These are phyloP conservation scores for Aspergillus oerlinghausenensis DNA, from an alignment of 2,329 filamentous ascomycete species.

Conservation along the genomic window DNA sequence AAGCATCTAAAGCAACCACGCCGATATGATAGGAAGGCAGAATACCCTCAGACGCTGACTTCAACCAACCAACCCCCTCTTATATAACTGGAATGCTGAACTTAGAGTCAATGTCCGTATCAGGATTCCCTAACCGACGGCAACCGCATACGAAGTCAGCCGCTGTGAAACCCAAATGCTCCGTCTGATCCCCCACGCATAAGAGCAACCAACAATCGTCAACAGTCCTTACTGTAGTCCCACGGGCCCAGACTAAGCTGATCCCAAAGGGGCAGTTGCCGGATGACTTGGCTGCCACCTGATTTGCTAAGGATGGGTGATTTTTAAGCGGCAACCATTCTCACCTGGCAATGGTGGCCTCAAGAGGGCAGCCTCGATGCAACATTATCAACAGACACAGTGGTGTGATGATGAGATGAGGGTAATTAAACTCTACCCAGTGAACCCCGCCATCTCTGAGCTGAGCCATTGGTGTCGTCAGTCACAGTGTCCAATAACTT, in stretches of 20 bases:
- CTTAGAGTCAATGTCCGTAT: conserved; percentile 22
- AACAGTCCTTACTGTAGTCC: conserved; percentile 12
- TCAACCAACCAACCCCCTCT: conserved; percentile 2
- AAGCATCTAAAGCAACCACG: neutral
- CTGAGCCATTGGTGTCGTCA: neutral
- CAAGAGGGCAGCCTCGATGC: conserved; percentile 18
- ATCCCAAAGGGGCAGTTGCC: conserved; percentile 15
- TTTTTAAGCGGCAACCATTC: conserved; percentile 5
- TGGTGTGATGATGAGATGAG: conserved; percentile 1
- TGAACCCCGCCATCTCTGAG: neutral
- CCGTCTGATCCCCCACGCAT: conserved; percentile 34
- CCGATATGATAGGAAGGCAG: neutral
- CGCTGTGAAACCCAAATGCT: conserved; percentile 34
- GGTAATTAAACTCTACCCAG: conserved; percentile 15
- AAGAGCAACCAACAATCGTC: conserved; percentile 13
- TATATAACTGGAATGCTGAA: conserved; percentile 14
- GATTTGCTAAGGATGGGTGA: conserved; percentile 10
- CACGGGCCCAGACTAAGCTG: conserved; percentile 17
- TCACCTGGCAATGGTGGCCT: conserved; percentile 4
- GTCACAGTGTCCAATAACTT: conserved; percentile 10
- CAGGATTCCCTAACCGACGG: conserved; percentile 26
- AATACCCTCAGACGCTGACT: neutral
- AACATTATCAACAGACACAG: conserved; percentile 12
- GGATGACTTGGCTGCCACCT: conserved; percentile 15
- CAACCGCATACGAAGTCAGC: conserved; percentile 33